Evolutionary conservation across 1,139 yeast genomes (phyloP).

Genomic region (Lodderomyces orthopsilosis): DNA sequence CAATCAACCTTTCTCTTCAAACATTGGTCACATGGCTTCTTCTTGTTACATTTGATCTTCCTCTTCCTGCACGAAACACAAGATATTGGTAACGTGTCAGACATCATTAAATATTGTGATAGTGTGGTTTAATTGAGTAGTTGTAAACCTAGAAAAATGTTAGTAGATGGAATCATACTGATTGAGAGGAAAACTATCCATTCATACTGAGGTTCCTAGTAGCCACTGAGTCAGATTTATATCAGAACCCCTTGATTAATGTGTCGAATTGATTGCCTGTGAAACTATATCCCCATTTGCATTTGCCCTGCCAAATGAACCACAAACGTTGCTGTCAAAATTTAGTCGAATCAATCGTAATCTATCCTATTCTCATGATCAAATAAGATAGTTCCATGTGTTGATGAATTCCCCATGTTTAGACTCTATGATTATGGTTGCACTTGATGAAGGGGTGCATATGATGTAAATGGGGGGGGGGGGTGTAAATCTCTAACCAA

Average conservation of each 20-base stretch:
- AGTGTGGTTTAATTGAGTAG: background rate
- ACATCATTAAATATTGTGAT: slow-evolving; percentile 3
- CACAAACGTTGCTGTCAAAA: no score
- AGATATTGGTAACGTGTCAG: slow-evolving; percentile 37
- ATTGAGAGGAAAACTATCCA: background rate
- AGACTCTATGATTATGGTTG: no score
- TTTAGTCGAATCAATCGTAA: no score
- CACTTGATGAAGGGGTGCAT: no score
- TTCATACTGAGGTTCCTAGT: background rate
- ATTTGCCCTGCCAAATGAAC: no score
- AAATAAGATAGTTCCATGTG: no score
- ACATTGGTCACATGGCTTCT: slow-evolving; percentile 43
- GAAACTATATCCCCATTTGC: no score
- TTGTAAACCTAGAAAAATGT: background rate
- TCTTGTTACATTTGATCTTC: slow-evolving; percentile 41
- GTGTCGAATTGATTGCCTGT: no score
- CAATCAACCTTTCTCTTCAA: slow-evolving; percentile 30
- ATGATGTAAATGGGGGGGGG: background rate
- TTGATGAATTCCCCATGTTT: no score
- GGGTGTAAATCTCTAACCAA: background rate
- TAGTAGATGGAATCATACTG: background rate
- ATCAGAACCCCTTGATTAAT: no score
- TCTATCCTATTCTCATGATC: no score
- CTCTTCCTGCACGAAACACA: slow-evolving; percentile 43
- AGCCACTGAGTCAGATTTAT: no score